Evolutionary conservation across 148 eudicot species (phyloP).

Genomic region (Nepenthes mirabilis): DNA sequence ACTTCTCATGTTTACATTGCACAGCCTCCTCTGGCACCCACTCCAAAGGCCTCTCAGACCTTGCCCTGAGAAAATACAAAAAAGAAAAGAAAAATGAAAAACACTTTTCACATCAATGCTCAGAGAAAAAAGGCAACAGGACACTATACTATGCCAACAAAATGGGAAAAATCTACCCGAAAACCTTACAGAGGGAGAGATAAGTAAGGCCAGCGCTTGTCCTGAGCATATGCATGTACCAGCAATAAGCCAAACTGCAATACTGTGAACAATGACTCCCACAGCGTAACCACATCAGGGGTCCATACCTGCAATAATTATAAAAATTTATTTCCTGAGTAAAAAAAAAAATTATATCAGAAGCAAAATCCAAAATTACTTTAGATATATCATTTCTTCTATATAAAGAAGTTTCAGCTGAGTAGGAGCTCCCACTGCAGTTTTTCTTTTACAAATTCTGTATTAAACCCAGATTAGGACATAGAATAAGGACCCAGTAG

Average conservation of each 20-base stretch:
- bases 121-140: too few species aligned
- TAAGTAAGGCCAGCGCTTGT: conserved; percentile 78
- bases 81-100: conserved; percentile 1
- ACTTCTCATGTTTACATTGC: conserved; percentile 10
- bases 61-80: conserved; percentile 25
- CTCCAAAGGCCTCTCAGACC: conserved; percentile 69
- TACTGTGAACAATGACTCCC: conserved; percentile 77
- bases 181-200: conserved; percentile 74
- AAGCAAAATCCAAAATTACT: too few species aligned
- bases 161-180: not conserved
- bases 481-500: too few species aligned
- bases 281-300: conserved; percentile 63
- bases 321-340: not conserved
- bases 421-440: too few species aligned
- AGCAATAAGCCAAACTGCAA: conserved; percentile 69
- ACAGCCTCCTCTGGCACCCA: conserved; percentile 73
- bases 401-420: too few species aligned
- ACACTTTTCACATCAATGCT: not conserved
- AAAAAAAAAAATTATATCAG: not conserved
- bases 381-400: too few species aligned
- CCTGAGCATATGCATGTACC: conserved; percentile 84
- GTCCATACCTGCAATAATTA: conserved; percentile 69
- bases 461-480: too few species aligned
- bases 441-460: too few species aligned
- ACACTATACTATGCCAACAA: not conserved